Percentiles rank a stretch among this genome's conserved stretches.
Evolutionary conservation across 768 basidiomycete genomes (phyloP).

Genomic region (Neoboletus subvelutipes): DNA sequence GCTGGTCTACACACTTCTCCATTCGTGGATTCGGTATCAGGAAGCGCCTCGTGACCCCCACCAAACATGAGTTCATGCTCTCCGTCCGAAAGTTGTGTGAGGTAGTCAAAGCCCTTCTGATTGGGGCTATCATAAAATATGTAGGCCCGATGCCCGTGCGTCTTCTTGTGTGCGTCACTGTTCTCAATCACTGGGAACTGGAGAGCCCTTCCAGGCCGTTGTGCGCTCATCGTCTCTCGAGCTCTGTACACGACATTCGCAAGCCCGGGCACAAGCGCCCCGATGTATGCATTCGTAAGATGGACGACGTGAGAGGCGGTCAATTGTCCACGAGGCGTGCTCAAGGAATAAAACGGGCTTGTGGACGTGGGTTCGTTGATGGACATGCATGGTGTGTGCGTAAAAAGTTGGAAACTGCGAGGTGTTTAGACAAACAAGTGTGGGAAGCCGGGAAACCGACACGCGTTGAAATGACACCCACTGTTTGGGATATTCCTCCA

Average conservation of each 20-base stretch:
- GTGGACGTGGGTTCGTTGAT: slow-evolving; percentile 30
- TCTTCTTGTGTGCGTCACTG: slow-evolving; percentile 10
- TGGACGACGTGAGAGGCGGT: slow-evolving; percentile 45
- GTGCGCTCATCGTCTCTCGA: slow-evolving; percentile 64
- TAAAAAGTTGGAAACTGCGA: slow-evolving; percentile 41
- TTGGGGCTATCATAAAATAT: slow-evolving; percentile 50
- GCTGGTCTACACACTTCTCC: slow-evolving; percentile 26
- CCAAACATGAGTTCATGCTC: slow-evolving; percentile 63
- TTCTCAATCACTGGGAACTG: slow-evolving; percentile 8
- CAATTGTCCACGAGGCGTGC: slow-evolving; percentile 44
- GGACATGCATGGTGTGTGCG: slow-evolving; percentile 41
- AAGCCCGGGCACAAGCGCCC: slow-evolving; percentile 45
- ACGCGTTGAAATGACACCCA: slow-evolving; percentile 21
- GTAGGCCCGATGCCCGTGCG: slow-evolving; percentile 52
- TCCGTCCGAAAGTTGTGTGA: slow-evolving; percentile 56
- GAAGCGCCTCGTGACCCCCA: slow-evolving; percentile 46
- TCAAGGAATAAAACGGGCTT: slow-evolving; percentile 36
- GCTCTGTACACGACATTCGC: slow-evolving; percentile 29
- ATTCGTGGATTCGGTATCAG: not conserved
- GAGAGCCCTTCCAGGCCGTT: slow-evolving; percentile 48
- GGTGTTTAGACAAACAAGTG: not conserved
- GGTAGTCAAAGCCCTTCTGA: slow-evolving; percentile 55
- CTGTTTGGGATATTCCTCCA: slow-evolving; percentile 45
- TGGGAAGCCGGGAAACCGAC: not conserved
- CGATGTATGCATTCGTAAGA: slow-evolving; percentile 55